These are phyloP conservation scores for Penicillium sp. DNA, from an alignment of 2,329 filamentous ascomycete species.

Conservation along the genomic window DNA sequence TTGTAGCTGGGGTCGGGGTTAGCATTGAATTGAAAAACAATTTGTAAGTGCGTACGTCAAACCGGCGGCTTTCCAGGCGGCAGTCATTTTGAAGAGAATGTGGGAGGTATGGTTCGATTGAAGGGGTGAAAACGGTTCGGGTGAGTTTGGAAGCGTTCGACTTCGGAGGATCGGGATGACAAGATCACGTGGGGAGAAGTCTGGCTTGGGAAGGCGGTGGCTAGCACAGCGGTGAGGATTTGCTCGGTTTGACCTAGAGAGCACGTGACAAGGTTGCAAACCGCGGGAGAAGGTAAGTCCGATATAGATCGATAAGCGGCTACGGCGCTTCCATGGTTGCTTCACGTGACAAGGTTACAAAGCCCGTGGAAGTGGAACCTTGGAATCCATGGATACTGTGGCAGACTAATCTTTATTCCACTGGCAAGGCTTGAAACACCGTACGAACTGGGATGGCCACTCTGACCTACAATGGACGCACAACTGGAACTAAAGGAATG, in stretches of 20 bases:
- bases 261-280: accelerated
- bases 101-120: conserved; percentile 28
- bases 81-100: conserved; percentile 71
- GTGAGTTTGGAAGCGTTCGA: conserved; percentile 34
- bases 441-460: no score
- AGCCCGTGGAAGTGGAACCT: no score
- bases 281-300: neutral
- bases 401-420: no score
- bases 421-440: no score
- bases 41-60: conserved; percentile 69
- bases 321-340: neutral
- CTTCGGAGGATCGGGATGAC: conserved; percentile 34
- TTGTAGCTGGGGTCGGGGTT: conserved; percentile 74
- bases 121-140: conserved; percentile 30
- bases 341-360: no score
- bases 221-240: neutral
- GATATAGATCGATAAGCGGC: neutral
- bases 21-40: conserved; percentile 18
- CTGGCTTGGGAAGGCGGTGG: neutral
- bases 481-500: no score
- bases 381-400: no score
- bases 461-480: no score
- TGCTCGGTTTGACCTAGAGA: neutral
- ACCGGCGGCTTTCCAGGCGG: conserved; percentile 97
- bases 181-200: neutral